Evolutionary conservation across 1,284 basidiomycete genomes (phyloP).

Genomic region (Kwoniella shivajii): DNA sequence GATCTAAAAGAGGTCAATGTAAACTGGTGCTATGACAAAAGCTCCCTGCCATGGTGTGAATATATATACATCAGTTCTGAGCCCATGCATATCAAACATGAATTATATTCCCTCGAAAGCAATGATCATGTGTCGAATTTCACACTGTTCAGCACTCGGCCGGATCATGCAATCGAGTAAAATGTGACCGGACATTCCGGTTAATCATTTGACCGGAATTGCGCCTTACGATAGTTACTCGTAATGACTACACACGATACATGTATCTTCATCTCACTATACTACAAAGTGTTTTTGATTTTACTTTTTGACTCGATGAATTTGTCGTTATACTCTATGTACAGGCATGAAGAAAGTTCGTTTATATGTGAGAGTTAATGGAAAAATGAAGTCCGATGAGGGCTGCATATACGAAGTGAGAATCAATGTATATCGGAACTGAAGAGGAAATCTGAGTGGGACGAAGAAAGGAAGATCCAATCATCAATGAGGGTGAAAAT

Average conservation of each 20-base stretch:
- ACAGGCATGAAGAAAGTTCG: not conserved
- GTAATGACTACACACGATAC: not conserved
- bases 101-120: too few relatives aligned
- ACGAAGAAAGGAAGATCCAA: not conserved
- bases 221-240: not conserved
- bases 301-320: not conserved
- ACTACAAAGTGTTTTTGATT: not conserved
- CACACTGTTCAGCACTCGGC: not conserved
- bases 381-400: too few relatives aligned
- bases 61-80: too few relatives aligned
- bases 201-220: not conserved
- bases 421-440: too few relatives aligned
- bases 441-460: too few relatives aligned
- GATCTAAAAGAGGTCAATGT: too few relatives aligned
- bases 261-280: not conserved
- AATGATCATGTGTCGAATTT: not conserved
- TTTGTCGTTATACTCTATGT: not conserved
- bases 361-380: not conserved
- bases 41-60: too few relatives aligned
- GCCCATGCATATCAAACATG: too few relatives aligned
- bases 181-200: not conserved
- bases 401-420: too few relatives aligned
- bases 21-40: too few relatives aligned
- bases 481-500: not conserved
- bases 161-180: not conserved